Base-by-base conservation (phyloP, 257 asterid genomes). In the Capsicum baccatum region DNA sequence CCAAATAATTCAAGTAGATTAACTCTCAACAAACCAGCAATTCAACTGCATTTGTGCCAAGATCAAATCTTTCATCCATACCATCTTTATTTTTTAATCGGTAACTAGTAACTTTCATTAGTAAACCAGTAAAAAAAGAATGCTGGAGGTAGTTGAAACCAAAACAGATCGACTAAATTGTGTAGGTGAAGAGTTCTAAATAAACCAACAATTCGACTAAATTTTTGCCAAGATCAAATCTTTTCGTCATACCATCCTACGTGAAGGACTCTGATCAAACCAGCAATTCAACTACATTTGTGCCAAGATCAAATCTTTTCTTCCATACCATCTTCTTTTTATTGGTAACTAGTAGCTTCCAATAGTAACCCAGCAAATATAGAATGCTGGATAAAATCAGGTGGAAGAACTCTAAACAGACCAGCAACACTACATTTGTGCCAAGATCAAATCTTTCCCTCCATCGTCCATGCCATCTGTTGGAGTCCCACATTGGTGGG, bases 21-120 rank as follows among this genome's bases (percentile, higher is more conserved):
- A 76, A 76, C 81, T 73, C 80, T 19, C 3, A 73, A 48, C n/a
- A 73, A 73, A 48, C 80, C 80, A 73, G 7, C 2, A 73, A 73
- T 48, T 71, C 59, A 6, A 73, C 76, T 68, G 1, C 52, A 37
- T 68, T 68, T 68, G 26, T 68, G 26, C 78, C 26, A 68, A 68
- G 54, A 68, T 68, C 52, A 68, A 37, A 37, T 67, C 50, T 37
- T 35, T 63, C 42, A 21, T 21, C 42, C 69, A 21, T 2, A 21
- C 42, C 42, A 63, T 63, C 39, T 63, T 63, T 63, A 0, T 0
- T 35, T 67, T 66, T 67, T 12, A 2, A 66, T 66, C 6, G 44
- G 3, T 67, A 35, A 66, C 0, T 0, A 6, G 21, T 9, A 67
- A 35, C 1, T 67, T 67, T 67, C 3, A 37, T 67, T 33, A 35